Conservation (phyloP, 2,329 filamentous ascomycete genomes). For the Sphaerostilbella broomeana region DNA sequence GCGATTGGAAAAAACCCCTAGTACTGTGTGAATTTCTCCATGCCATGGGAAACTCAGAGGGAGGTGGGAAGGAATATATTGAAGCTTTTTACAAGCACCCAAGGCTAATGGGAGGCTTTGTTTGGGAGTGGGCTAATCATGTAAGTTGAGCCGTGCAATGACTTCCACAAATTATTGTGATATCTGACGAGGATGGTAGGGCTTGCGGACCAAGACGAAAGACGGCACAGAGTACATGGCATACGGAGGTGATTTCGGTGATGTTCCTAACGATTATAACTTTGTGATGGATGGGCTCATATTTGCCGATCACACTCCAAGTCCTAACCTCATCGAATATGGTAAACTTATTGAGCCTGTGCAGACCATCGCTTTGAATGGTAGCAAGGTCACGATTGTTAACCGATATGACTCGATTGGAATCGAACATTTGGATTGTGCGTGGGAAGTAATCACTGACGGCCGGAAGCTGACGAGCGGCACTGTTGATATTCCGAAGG, state of each 20-base stretch:
- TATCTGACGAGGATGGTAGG: no score
- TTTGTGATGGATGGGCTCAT: constrained; percentile 53
- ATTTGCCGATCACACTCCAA: constrained; percentile 41
- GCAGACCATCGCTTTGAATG: constrained; percentile 39
- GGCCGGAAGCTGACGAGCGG: constrained; percentile 28
- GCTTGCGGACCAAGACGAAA: constrained; percentile 37
- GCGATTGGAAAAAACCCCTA: constrained; percentile 48
- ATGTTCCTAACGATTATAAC: constrained; percentile 52
- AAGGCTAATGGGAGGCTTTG: constrained; percentile 53
- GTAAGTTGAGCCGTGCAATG: constrained; percentile 5
- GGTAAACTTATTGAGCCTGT: constrained; percentile 55
- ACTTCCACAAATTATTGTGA: not conserved
- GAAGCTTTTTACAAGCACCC: constrained; percentile 53
- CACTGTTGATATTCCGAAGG: constrained; percentile 35
- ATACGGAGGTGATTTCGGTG: constrained; percentile 57
- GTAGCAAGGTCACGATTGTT: constrained; percentile 37
- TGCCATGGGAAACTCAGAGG: constrained; percentile 69
- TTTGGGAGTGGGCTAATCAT: constrained; percentile 61
- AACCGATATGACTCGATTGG: constrained; percentile 50
- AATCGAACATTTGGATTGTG: constrained; percentile 43
- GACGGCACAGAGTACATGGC: constrained; percentile 44
- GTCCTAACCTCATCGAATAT: constrained; percentile 47
- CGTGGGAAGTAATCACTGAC: constrained; percentile 37
- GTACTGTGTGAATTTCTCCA: constrained; percentile 50
- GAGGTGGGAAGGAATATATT: constrained; percentile 60